These are phyloP conservation scores for Rosa chinensis DNA, from an alignment of 306 rosid species.

Conservation along the genomic window DNA sequence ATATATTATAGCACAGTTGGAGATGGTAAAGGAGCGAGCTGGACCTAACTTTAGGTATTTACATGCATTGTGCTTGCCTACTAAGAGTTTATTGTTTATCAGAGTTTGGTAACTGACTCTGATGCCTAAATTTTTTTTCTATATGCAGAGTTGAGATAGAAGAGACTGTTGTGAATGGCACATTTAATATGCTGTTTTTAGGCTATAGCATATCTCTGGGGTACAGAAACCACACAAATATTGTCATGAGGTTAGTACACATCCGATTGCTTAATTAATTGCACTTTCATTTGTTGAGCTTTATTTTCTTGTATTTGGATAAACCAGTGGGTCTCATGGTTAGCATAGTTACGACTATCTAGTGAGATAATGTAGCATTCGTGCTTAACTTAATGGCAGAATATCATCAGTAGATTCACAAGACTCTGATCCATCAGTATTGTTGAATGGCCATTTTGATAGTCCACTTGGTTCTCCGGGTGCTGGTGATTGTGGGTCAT, in stretches of 20 bases:
- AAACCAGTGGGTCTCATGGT: background rate
- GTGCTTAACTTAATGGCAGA: slow-evolving; percentile 49
- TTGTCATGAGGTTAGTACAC: slow-evolving; percentile 68
- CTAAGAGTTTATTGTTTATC: slow-evolving; percentile 1
- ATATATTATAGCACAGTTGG: slow-evolving; percentile 71
- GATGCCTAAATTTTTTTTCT: slow-evolving; percentile 1
- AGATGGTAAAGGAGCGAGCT: slow-evolving; percentile 64
- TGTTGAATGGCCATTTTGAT: slow-evolving; percentile 90
- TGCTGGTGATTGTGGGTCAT: slow-evolving; percentile 94
- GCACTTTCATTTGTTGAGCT: background rate
- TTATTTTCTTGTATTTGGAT: background rate
- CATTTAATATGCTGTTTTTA: slow-evolving; percentile 86
- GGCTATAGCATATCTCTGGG: slow-evolving; percentile 74
- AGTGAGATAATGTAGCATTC: slow-evolving; percentile 14
- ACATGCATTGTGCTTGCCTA: background rate
- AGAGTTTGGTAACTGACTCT: slow-evolving; percentile 18
- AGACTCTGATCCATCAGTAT: slow-evolving; percentile 75
- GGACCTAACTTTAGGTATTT: slow-evolving; percentile 60
- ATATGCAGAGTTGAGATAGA: slow-evolving; percentile 84
- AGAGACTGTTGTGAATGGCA: slow-evolving; percentile 80
- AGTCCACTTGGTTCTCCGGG: slow-evolving; percentile 98
- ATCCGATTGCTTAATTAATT: background rate
- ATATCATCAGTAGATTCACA: slow-evolving; percentile 63
- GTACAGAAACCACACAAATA: slow-evolving; percentile 80
- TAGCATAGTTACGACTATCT: background rate